phyloP scores from a whole-genome alignment of 192 early-diverging fungal species.

The Spizellomyces sp. region DNA sequence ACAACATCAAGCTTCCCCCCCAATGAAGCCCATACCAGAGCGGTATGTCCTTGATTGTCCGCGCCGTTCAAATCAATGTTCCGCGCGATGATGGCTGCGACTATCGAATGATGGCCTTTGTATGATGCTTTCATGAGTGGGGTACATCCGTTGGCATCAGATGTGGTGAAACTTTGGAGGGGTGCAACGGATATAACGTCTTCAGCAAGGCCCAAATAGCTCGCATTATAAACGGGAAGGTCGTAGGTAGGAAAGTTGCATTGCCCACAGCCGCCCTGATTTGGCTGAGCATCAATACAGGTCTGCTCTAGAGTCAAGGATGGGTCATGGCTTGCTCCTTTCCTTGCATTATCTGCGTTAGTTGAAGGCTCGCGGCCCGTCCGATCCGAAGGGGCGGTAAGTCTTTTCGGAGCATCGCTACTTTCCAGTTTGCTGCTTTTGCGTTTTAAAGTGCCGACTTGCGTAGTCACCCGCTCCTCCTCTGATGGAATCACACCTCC shows the following conservation, averaged over 20 bases:
- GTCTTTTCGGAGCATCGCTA: not conserved
- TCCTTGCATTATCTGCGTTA: too few species aligned
- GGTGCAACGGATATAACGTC: not conserved
- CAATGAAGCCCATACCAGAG: slow-evolving; percentile 46
- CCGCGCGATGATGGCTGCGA: slow-evolving; percentile 21
- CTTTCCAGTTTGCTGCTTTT: not conserved
- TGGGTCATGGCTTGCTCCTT: too few species aligned
- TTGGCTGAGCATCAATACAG: too few species aligned
- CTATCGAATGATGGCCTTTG: slow-evolving; percentile 39
- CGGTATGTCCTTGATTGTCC: slow-evolving; percentile 42
- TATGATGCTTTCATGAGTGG: slow-evolving; percentile 57
- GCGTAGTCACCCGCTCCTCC: slow-evolving; percentile 20
- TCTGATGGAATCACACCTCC: slow-evolving; percentile 35
- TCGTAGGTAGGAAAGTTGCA: slow-evolving; percentile 4
- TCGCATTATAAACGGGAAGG: slow-evolving; percentile 36
- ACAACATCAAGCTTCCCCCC: slow-evolving; percentile 38
- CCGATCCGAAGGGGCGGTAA: too few species aligned
- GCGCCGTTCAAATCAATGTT: slow-evolving; percentile 31
- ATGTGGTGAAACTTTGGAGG: not conserved
- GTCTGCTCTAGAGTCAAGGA: too few species aligned
- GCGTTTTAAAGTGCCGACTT: not conserved
- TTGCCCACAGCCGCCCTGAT: too few species aligned
- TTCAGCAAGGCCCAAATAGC: slow-evolving; percentile 35
- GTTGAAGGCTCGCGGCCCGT: too few species aligned
- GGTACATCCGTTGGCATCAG: slow-evolving; percentile 43